Conservation (phyloP, 2,329 filamentous ascomycete genomes). For the Ophiostoma fasciatum region DNA sequence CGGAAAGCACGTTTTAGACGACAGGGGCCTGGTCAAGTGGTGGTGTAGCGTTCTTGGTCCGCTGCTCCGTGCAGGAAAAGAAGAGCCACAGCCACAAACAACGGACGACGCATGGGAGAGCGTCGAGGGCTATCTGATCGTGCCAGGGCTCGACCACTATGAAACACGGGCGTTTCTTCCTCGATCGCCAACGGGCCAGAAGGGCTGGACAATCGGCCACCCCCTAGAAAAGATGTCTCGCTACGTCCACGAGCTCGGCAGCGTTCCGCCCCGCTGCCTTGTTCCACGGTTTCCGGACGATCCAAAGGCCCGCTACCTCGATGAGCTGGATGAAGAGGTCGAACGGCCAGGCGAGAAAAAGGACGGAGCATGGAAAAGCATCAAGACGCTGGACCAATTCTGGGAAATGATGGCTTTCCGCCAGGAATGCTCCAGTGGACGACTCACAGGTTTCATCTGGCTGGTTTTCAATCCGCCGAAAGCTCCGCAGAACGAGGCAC, state of each 20-base stretch:
- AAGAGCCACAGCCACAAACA: too few species aligned
- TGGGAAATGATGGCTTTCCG: slow-evolving; percentile 98
- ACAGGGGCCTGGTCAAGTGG: slow-evolving; percentile 82
- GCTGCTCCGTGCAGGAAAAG: slow-evolving; percentile 34
- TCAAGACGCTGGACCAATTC: slow-evolving; percentile 76
- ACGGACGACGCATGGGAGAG: slow-evolving; percentile 28
- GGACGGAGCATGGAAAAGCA: slow-evolving; percentile 62
- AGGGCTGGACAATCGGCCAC: slow-evolving; percentile 54
- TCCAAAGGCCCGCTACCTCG: slow-evolving; percentile 77
- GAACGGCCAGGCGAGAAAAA: slow-evolving; percentile 36
- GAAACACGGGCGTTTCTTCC: slow-evolving; percentile 75
- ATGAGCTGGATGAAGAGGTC: slow-evolving; percentile 77
- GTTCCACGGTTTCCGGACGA: slow-evolving; percentile 91
- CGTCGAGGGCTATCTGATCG: slow-evolving; percentile 66
- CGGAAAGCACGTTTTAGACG: slow-evolving; percentile 82
- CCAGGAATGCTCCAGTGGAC: slow-evolving; percentile 87
- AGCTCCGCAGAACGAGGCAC: background rate
- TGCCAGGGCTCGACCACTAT: slow-evolving; percentile 72
- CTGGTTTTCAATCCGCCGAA: slow-evolving; percentile 55
- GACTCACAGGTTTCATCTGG: slow-evolving; percentile 91
- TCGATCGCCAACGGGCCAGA: slow-evolving; percentile 29
- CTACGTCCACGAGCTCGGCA: slow-evolving; percentile 40
- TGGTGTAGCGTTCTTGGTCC: slow-evolving; percentile 84
- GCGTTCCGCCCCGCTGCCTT: slow-evolving; percentile 64
- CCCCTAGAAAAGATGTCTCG: slow-evolving; percentile 53